Conservation (phyloP, 2,329 filamentous ascomycete genomes). For the Pseudogymnoascus sp. region DNA sequence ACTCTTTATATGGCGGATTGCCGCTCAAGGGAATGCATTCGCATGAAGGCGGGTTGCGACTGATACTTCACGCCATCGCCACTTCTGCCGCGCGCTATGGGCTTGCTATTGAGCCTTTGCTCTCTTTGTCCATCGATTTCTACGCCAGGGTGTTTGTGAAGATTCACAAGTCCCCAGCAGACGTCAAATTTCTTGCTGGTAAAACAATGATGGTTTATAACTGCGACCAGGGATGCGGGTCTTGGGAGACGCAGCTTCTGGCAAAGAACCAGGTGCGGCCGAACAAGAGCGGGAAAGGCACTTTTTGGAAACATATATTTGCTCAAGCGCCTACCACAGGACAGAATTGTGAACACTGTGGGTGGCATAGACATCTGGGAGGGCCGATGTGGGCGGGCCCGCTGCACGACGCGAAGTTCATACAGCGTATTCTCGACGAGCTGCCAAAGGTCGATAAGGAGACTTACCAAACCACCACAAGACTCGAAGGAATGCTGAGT, state of each 20-base stretch:
- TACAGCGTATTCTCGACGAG: constrained; percentile 69
- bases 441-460: constrained; percentile 61
- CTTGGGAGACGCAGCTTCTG: constrained; percentile 78
- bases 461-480: constrained; percentile 70
- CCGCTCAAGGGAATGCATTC: constrained; percentile 79
- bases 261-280: constrained; percentile 59
- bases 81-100: constrained; percentile 79
- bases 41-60: constrained; percentile 81
- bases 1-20: constrained; percentile 84
- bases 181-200: constrained; percentile 83
- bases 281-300: constrained; percentile 64
- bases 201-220: constrained; percentile 92
- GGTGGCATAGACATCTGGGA: constrained; percentile 75
- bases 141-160: constrained; percentile 86
- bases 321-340: constrained; percentile 63
- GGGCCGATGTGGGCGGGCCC: constrained; percentile 95
- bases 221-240: constrained; percentile 86
- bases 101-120: constrained; percentile 78
- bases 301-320: constrained; percentile 73
- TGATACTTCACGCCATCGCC: constrained; percentile 79
- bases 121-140: constrained; percentile 93
- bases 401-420: constrained; percentile 77
- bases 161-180: constrained; percentile 69
- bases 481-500: constrained; percentile 86
- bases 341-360: constrained; percentile 73